Evolutionary conservation across 805 yeast species (phyloP), one percentile per base, ranked within the genome.

Genomic region (Tetrapisispora arboricola): DNA sequence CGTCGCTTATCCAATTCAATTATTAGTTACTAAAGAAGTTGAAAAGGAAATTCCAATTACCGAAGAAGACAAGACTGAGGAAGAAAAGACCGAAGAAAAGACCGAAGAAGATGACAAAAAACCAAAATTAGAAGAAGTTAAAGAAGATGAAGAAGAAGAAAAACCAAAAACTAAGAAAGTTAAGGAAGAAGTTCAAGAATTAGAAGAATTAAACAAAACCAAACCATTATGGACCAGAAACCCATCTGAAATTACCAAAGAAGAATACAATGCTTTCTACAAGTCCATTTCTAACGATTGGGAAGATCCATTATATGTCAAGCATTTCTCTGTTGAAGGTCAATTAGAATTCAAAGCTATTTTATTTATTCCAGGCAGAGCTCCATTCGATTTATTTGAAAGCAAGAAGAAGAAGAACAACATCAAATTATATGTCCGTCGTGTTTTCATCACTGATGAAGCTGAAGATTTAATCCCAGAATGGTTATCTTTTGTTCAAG

Each of bases 311-410:
- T 79, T 92, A 66, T 96, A 96, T 54, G 97, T 92, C 55, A 92
- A 92, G 79, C 99, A 92, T 74, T 92, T 92, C 78, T 85, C 96
- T 39, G 99, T 92, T 63, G 99, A 92, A 76, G 99, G 99, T 77
- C 98, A 92, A 76, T 79, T 92, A 61, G 99, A 92, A 76, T 92
- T 92, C 80, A 88, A 82, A 75, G 97, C 98, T 50, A 92, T 92
- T 63, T 75, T 92, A 60, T 92, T 86, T 64, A 78, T 92, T 71
- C 99, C 99, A 71, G 85, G 84, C 77, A 87, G 98, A 76, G 96
- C 99, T 60, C 98, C 99, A 70, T 85, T 92, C 63, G 98, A 92
- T 66, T 75, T 94, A 65, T 92, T 92, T 65, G 98, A 92, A 76
- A 76, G 88, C 50, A 92, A 92, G 81, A 92, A 87, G 94, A 92